Evolutionary conservation across 257 asterid genomes (phyloP).

Genomic region (Cinchona pubescens): DNA sequence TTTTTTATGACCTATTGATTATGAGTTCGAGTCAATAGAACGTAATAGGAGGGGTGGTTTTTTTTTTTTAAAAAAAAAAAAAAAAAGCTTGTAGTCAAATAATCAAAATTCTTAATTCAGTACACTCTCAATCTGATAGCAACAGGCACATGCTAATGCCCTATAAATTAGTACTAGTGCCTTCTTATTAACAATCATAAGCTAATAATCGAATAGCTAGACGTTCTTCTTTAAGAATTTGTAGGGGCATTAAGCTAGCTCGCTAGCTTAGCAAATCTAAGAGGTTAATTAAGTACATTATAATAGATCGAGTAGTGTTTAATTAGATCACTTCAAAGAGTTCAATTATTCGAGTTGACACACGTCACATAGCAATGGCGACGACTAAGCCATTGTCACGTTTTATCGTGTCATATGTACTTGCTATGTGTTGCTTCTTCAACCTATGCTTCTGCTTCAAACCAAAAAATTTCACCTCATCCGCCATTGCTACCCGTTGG

Average conservation of each 20-base stretch:
- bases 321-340: neutral
- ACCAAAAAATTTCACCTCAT: constrained; percentile 33
- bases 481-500: constrained; percentile 40
- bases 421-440: constrained; percentile 25
- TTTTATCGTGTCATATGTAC: constrained; percentile 3
- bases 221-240: neutral
- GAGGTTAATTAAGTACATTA: neutral
- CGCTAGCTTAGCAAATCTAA: neutral
- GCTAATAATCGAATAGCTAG: neutral
- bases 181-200: neutral
- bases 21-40: too few relatives aligned
- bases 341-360: too few relatives aligned
- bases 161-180: constrained; percentile 1
- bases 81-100: too few relatives aligned
- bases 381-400: constrained; percentile 16
- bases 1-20: too few relatives aligned
- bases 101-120: neutral
- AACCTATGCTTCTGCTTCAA: constrained; percentile 27
- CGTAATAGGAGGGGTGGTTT: too few relatives aligned
- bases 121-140: neutral
- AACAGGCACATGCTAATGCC: neutral
- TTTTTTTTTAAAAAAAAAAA: too few relatives aligned
- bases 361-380: too few relatives aligned
- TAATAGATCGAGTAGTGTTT: too few relatives aligned
- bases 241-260: neutral